Evolutionary conservation across 768 basidiomycete genomes (phyloP), one percentile per base, ranked within the genome.

Genomic region (Termitomyces sp.): DNA sequence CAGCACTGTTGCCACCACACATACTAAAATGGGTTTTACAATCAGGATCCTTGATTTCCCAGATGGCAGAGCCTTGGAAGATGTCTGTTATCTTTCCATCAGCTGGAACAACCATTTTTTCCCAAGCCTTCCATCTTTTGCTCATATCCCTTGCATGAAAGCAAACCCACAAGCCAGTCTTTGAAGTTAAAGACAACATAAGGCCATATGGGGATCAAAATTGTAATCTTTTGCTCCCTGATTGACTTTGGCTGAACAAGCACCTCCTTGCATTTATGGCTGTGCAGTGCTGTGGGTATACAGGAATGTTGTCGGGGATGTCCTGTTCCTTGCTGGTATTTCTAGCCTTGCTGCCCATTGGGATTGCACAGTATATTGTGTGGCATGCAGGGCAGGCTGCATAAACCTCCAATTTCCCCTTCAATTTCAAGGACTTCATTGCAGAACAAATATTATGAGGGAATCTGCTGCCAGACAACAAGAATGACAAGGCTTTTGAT

Each of bases 121-220:
- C 14, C 23, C 23, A 44, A 16, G 43, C 43, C 25, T 44, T 44
- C 66, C 64, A 70, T 63, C 32, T 54, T 48, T 28, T 52, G 45
- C 48, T 70, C 63, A 23, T 60, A 59, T 9, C 66, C 68, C 19
- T 61, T 55, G 0, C 61, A 56, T 1, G 56, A 53, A 27, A 70
- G 56, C n/a, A 71, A 42, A 5, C 59, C 30, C 3, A 59, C 62
- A n/a, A 70, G 5, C 70, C 68, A 70, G 53, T 68, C 65, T 19
- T 64, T 59, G 48, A 70, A 60, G 43, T 65, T 60, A 35, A 63
- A 67, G 8, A 51, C 57, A 21, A 28, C 28, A 28, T 28, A 28
- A 28, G 28, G 28, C 28, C 28, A 28, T 28, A 28, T 28, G 28
- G 7, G 28, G 28, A 28, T 7, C 3, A 7, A 28, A 28, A 28